Conservation (phyloP, 192 early-diverging fungal species). For the Coemansia guatemalensis region DNA sequence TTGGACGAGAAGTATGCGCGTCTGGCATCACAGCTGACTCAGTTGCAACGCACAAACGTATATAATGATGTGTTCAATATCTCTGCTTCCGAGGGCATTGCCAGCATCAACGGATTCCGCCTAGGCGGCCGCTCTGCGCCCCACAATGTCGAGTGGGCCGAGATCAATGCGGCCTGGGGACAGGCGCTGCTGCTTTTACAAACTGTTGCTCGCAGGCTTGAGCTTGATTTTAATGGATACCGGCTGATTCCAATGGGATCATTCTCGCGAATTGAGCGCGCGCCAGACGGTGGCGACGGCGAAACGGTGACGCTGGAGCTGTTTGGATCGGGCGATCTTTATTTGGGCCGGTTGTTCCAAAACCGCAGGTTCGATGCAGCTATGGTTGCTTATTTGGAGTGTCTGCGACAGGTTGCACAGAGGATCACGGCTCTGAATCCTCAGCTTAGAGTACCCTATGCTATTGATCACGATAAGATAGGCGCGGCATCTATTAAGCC, state of each 20-base stretch:
- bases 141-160: constrained; percentile 88
- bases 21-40: constrained; percentile 73
- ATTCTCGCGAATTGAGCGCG: constrained; percentile 87
- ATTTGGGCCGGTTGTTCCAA: constrained; percentile 71
- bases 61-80: constrained; percentile 96
- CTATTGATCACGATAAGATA: constrained; percentile 87
- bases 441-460: constrained; percentile 81
- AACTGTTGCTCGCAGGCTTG: constrained; percentile 81
- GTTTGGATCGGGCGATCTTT: constrained; percentile 85
- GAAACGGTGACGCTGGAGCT: constrained; percentile 58
- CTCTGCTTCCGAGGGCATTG: constrained; percentile 79
- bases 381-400: constrained; percentile 87
- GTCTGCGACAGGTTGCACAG: constrained; percentile 86
- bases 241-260: constrained; percentile 89
- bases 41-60: constrained; percentile 89
- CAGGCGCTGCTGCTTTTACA: constrained; percentile 84
- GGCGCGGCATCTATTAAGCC: constrained; percentile 78
- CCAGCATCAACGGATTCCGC: constrained; percentile 92
- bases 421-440: constrained; percentile 71
- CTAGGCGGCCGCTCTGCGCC: constrained; percentile 73
- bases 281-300: constrained; percentile 58
- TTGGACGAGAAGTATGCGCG: constrained; percentile 77
- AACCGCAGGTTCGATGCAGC: constrained; percentile 85
- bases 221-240: constrained; percentile 80
- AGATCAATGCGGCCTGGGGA: constrained; percentile 97